A percentile compares a stretch with the other conserved stretches of the same genome.
Evolutionary conservation across 805 yeast species (phyloP).

Genomic region (Cyberlindnera sargentensis): DNA sequence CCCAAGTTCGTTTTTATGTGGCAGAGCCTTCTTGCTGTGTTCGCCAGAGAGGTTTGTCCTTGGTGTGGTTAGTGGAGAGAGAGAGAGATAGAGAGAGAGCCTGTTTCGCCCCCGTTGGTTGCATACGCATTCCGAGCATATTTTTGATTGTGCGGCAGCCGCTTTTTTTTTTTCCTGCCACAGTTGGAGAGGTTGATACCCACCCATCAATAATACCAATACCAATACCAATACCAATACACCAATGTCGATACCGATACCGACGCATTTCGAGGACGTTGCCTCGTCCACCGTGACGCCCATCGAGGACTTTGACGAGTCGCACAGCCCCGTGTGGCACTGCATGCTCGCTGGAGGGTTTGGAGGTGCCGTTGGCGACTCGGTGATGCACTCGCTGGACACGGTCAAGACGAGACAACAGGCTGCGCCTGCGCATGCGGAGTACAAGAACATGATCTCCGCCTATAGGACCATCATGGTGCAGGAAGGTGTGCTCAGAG

Average conservation of each 20-base stretch:
- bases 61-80: too few relatives aligned
- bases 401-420: conserved; percentile 97
- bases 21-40: too few relatives aligned
- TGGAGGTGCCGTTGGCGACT: conserved; percentile 92
- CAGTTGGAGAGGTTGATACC: too few relatives aligned
- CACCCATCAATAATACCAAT: too few relatives aligned
- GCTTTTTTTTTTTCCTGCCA: too few relatives aligned
- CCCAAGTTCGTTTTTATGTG: too few relatives aligned
- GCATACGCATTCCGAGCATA: too few relatives aligned
- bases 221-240: too few relatives aligned
- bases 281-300: conserved; percentile 13
- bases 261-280: conserved; percentile 4
- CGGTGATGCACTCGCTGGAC: conserved; percentile 91
- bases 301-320: conserved; percentile 3
- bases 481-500: conserved; percentile 81
- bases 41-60: too few relatives aligned
- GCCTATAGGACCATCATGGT: conserved; percentile 70
- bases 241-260: background rate
- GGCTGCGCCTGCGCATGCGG: conserved; percentile 66
- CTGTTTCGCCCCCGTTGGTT: too few relatives aligned
- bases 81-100: too few relatives aligned
- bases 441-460: conserved; percentile 66
- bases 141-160: too few relatives aligned
- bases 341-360: conserved; percentile 87
- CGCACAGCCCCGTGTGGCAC: conserved; percentile 37